phyloP scores from a whole-genome alignment of 1,284 basidiomycete genomes.

The Dichomitus squalens region DNA sequence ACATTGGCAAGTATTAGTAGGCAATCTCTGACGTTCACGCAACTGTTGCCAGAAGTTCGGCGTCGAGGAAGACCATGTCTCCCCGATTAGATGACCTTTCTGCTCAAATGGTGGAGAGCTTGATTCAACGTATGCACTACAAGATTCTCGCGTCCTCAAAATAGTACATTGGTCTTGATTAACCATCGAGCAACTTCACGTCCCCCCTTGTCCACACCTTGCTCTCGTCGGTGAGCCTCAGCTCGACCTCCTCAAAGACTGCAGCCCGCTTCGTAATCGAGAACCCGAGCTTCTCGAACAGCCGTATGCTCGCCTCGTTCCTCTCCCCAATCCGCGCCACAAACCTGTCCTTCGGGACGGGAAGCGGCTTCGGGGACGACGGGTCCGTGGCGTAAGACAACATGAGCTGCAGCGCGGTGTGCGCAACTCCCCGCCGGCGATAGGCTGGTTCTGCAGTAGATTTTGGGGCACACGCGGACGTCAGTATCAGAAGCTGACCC shows the following conservation, averaged over 20 bases:
- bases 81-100: too few species aligned
- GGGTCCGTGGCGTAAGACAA: slow-evolving; percentile 57
- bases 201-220: slow-evolving; percentile 15
- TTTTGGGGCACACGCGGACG: too few species aligned
- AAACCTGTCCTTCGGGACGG: slow-evolving; percentile 43
- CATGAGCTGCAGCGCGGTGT: slow-evolving; percentile 67
- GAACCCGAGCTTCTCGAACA: slow-evolving; percentile 77
- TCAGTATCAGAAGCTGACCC: too few species aligned
- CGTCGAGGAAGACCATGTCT: too few species aligned
- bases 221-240: slow-evolving; percentile 42
- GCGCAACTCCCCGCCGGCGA: slow-evolving; percentile 68
- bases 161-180: too few species aligned
- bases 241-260: slow-evolving; percentile 77
- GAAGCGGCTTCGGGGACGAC: slow-evolving; percentile 34
- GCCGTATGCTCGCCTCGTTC: slow-evolving; percentile 54
- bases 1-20: too few species aligned
- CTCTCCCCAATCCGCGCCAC: slow-evolving; percentile 57
- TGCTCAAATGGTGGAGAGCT: too few species aligned
- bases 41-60: too few species aligned
- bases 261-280: slow-evolving; percentile 61
- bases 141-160: too few species aligned
- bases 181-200: slow-evolving; percentile 1
- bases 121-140: too few species aligned
- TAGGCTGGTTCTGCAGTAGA: slow-evolving; percentile 60
- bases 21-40: too few species aligned